Conservation (phyloP, 257 asterid genomes). For the Osmanthus fragrans region DNA sequence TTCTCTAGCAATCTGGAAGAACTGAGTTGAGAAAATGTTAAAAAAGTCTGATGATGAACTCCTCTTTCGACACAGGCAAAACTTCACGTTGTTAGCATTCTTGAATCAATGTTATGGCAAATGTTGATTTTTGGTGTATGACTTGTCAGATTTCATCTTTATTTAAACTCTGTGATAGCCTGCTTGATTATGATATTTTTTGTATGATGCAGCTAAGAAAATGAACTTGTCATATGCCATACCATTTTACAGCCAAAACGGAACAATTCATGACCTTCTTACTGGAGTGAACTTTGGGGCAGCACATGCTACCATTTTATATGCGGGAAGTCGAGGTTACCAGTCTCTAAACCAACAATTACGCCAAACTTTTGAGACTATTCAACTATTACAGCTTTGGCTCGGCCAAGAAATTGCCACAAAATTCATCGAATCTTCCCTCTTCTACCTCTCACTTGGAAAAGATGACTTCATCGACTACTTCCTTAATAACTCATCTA, state of each 20-base stretch:
- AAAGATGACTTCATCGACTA: constrained; percentile 54
- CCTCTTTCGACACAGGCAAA: not conserved
- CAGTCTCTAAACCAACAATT: constrained; percentile 68
- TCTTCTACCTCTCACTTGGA: constrained; percentile 67
- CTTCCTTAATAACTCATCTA: constrained; percentile 34
- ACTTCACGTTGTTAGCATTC: not conserved
- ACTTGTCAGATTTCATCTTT: not conserved
- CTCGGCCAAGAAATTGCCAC: constrained; percentile 48
- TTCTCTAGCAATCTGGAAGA: too few species aligned
- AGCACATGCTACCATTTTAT: constrained; percentile 55
- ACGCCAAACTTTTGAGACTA: constrained; percentile 55
- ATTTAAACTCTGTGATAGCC: not conserved
- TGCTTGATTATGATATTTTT: not conserved
- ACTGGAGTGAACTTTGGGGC: constrained; percentile 62
- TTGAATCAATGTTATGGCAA: not conserved
- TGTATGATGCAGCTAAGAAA: constrained; percentile 50
- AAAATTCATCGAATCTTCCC: constrained; percentile 45
- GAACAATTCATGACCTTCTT: constrained; percentile 44
- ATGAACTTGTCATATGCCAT: constrained; percentile 48
- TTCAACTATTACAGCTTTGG: constrained; percentile 61
- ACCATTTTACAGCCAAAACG: constrained; percentile 65
- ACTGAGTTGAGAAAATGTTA: not conserved
- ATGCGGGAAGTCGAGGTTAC: constrained; percentile 41
- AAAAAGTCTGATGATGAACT: not conserved
- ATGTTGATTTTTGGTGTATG: not conserved